Evolutionary conservation across 768 basidiomycete species (phyloP).

Genomic region (Brasilioporus rufonigricans): DNA sequence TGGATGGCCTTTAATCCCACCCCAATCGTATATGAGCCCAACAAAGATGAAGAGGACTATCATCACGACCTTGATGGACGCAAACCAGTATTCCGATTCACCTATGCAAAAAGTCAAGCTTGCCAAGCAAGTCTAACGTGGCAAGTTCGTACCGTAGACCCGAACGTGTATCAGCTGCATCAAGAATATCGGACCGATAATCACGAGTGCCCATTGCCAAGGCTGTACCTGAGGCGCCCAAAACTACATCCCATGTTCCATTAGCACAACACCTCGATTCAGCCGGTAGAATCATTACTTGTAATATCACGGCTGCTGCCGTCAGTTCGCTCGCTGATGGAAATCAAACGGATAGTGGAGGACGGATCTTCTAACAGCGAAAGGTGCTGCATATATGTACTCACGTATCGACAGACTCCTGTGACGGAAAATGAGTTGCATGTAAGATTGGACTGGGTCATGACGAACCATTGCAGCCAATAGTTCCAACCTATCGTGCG

Average conservation of each 20-base stretch:
- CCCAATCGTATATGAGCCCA: conserved; percentile 62
- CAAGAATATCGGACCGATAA: conserved; percentile 51
- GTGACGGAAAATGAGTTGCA: not conserved
- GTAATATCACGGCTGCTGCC: conserved; percentile 53
- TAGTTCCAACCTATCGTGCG: conserved; percentile 50
- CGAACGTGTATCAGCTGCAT: conserved; percentile 56
- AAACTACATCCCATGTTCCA: conserved; percentile 22
- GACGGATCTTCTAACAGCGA: not conserved
- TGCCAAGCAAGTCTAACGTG: not conserved
- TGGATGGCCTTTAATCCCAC: conserved; percentile 54
- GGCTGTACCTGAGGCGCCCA: conserved; percentile 47
- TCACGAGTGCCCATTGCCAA: conserved; percentile 57
- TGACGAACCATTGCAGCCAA: conserved; percentile 47
- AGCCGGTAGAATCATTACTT: conserved; percentile 24
- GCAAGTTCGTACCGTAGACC: conserved; percentile 46
- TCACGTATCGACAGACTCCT: conserved; percentile 41
- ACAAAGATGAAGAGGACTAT: conserved; percentile 61
- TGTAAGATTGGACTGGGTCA: not conserved
- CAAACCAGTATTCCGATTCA: conserved; percentile 64
- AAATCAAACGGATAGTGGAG: conserved; percentile 11
- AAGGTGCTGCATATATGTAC: conserved; percentile 6
- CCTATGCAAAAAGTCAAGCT: conserved; percentile 30
- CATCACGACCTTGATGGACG: conserved; percentile 61
- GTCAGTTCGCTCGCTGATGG: conserved; percentile 53
- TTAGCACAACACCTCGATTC: not conserved